phyloP scores from a whole-genome alignment of 2,329 filamentous ascomycete species.

The Epicoccum sorghinum region DNA sequence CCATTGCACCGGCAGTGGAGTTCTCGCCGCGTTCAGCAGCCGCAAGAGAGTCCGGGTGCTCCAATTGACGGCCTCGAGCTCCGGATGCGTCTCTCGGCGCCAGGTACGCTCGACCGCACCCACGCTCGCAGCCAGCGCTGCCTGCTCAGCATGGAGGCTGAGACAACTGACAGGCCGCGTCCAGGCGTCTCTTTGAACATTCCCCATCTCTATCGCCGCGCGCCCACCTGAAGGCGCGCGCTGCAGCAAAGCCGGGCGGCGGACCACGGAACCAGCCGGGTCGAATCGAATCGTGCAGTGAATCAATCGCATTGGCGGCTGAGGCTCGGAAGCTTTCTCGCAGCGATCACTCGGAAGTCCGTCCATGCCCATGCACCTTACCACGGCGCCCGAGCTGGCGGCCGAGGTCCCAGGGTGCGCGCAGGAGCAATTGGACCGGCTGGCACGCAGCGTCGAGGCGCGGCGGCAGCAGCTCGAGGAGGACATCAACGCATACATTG shows the following conservation, averaged over 20 bases:
- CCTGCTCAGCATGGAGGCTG: constrained; percentile 53
- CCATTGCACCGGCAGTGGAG: too few relatives aligned
- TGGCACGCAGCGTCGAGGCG: constrained; percentile 42
- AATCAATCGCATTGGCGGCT: background rate
- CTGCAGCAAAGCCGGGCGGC: background rate
- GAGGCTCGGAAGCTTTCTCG: background rate
- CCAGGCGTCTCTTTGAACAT: constrained; percentile 15
- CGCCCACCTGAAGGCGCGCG: constrained; percentile 9
- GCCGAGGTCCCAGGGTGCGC: constrained; percentile 42
- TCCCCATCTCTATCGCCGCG: background rate
- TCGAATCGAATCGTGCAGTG: too few relatives aligned
- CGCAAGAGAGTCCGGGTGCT: background rate
- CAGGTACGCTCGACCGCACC: constrained; percentile 30
- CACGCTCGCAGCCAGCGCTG: constrained; percentile 16
- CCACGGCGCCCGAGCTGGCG: constrained; percentile 23
- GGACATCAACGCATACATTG: constrained; percentile 44
- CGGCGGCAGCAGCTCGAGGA: constrained; percentile 45
- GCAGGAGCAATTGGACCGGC: constrained; percentile 38
- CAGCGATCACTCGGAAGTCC: too few relatives aligned
- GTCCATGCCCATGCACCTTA: constrained; percentile 40
- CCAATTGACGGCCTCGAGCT: constrained; percentile 26
- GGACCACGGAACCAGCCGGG: too few relatives aligned
- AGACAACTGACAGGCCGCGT: constrained; percentile 26
- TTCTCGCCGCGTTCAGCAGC: background rate
- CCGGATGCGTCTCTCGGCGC: constrained; percentile 41